Evolutionary conservation across 2,329 filamentous ascomycete species (phyloP), one percentile per base, ranked within the genome.

Genomic region (Diaporthe amygdali): DNA sequence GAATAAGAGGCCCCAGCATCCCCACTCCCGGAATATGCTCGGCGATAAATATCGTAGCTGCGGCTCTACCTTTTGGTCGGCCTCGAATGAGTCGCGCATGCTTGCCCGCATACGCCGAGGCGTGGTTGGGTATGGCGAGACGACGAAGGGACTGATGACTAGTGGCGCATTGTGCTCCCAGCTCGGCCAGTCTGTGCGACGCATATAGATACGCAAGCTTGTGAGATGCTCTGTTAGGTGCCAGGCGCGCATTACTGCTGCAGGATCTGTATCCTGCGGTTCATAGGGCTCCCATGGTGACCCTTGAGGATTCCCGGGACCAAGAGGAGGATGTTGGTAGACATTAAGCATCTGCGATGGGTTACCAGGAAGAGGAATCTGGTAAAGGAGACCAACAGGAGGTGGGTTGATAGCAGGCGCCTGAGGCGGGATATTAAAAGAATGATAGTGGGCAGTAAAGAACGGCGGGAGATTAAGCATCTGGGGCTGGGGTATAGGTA

Each of bases 101-200:
- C 34, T 30, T 3, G 20, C 17, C 14, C 47, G 39, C 51, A 56
- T 34, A 10, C 27, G 25, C 9, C 12, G 39, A 27, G 8, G 51
- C 10, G 30, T 41, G 22, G 51, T 4, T 10, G 17, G 27, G 27
- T 1, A 5, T 32, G 20, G 5, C 8, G 5, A 9, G 17, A 27
- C 2, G 8, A 12, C 39, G 25, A 70, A 72, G 32, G 70, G 56
- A 44, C 27, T 52, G 39, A 70, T 64, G 25, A 44, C 37, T 32
- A 70, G 49, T n/a, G 47, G 59, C 17, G 22, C 22, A 20, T 69
- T 70, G n/a, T 3, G 5, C 49, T 69, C 66, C 39, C 46, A 69
- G 6, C 44, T 2, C 66, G 47, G 59, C 70, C 70, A 72, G 44
- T 72, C 70, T 25, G 47, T 54, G 66, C 56, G 66, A n/a, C 70